A percentile compares a stretch with the other conserved stretches of the same genome.
Evolutionary conservation across 306 rosid species (phyloP).

Genomic region (Ormosia semicastrata): DNA sequence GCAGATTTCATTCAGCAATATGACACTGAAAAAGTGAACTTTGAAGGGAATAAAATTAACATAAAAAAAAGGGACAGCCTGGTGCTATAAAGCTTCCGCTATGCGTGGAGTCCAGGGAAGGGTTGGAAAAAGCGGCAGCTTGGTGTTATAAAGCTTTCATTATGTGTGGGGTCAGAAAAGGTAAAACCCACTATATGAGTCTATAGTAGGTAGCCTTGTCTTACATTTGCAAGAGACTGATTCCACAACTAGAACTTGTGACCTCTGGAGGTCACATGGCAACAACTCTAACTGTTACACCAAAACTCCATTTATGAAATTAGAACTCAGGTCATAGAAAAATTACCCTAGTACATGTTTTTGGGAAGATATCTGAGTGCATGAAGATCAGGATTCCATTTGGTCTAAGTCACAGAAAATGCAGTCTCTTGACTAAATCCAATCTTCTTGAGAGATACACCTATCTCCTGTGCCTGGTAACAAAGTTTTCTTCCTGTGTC

Average conservation of each 20-base stretch:
- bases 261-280: too few relatives aligned
- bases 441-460: conserved; percentile 37
- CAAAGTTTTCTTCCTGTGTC: conserved; percentile 21
- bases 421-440: conserved; percentile 32
- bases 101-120: too few relatives aligned
- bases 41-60: neutral
- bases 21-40: neutral
- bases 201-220: too few relatives aligned
- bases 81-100: too few relatives aligned
- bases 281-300: too few relatives aligned
- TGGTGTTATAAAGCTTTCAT: too few relatives aligned
- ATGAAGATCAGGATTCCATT: conserved; percentile 35
- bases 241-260: too few relatives aligned
- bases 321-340: neutral
- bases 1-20: neutral
- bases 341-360: conserved; percentile 42
- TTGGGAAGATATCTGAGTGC: conserved; percentile 39
- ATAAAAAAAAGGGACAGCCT: neutral
- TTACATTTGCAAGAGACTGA: too few relatives aligned
- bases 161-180: too few relatives aligned
- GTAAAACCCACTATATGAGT: too few relatives aligned
- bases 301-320: neutral
- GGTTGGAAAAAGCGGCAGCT: too few relatives aligned
- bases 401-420: conserved; percentile 38
- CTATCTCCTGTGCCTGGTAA: conserved; percentile 28